phyloP scores from a whole-genome alignment of 306 rosid genomes.

The Medicago arabica region DNA sequence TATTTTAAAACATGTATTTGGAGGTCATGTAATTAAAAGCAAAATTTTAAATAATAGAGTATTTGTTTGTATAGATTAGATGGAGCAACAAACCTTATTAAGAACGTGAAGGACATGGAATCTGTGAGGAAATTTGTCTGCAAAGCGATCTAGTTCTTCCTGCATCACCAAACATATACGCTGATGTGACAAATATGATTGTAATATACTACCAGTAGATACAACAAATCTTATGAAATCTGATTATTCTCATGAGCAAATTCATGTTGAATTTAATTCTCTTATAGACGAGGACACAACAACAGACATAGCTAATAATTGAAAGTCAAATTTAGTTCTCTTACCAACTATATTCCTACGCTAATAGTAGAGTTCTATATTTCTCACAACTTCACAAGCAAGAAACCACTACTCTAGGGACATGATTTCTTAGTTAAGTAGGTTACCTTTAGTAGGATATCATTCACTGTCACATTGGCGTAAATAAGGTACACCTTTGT shows the following conservation, averaged over 20 bases:
- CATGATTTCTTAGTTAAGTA: neutral
- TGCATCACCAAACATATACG: constrained; percentile 33
- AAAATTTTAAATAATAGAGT: too few relatives aligned
- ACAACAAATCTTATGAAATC: too few relatives aligned
- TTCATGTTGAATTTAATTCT: too few relatives aligned
- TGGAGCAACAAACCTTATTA: constrained; percentile 47
- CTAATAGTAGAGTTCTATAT: neutral
- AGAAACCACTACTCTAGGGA: neutral
- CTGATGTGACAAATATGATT: too few relatives aligned
- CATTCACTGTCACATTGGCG: constrained; percentile 71
- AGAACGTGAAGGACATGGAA: constrained; percentile 56
- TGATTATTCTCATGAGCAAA: too few relatives aligned
- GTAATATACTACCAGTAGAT: too few relatives aligned
- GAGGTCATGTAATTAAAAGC: too few relatives aligned
- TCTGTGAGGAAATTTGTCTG: constrained; percentile 36
- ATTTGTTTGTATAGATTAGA: too few relatives aligned
- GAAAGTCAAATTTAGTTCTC: too few relatives aligned
- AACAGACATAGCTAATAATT: too few relatives aligned
- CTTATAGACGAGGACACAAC: too few relatives aligned
- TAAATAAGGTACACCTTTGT: constrained; percentile 66
- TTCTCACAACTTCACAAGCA: neutral
- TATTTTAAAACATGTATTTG: too few relatives aligned
- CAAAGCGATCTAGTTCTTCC: constrained; percentile 55
- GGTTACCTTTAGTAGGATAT: constrained; percentile 62
- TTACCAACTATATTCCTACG: neutral